Conservation (phyloP, 1,139 yeast species). For the Scheffersomyces titani region DNA sequence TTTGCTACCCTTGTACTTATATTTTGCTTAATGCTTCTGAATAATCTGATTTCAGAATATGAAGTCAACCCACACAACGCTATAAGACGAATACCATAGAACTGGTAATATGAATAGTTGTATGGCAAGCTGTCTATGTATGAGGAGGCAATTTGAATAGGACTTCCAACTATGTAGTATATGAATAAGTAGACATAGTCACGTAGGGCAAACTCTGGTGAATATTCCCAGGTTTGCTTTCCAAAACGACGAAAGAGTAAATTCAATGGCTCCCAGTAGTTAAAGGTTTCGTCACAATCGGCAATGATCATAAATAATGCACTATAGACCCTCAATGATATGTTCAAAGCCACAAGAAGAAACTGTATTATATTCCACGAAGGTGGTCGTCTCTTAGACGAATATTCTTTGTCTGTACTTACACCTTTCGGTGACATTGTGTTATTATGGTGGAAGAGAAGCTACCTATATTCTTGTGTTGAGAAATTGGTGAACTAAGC, state of each 20-base stretch:
- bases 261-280: conserved; percentile 93
- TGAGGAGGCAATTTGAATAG: conserved; percentile 25
- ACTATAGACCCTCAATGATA: conserved; percentile 44
- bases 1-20: conserved; percentile 42
- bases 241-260: conserved; percentile 79
- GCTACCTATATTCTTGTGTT: background rate
- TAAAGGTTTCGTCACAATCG: conserved; percentile 79
- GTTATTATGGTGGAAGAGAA: background rate
- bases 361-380: background rate
- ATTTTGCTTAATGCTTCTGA: conserved; percentile 40
- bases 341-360: conserved; percentile 21
- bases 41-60: conserved; percentile 54
- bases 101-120: conserved; percentile 23
- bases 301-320: conserved; percentile 66
- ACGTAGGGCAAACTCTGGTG: conserved; percentile 85
- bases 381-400: background rate
- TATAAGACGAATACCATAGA: conserved; percentile 57
- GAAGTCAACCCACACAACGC: conserved; percentile 56
- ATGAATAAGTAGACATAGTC: conserved; percentile 79
- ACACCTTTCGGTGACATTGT: background rate
- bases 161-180: conserved; percentile 41
- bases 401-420: background rate
- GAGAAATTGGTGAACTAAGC: background rate
- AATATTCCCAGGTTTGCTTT: conserved; percentile 95
- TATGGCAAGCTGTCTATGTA: conserved; percentile 26